Evolutionary conservation across 208 protist species (phyloP).

Genomic region (Leishmania martiniquensis): DNA sequence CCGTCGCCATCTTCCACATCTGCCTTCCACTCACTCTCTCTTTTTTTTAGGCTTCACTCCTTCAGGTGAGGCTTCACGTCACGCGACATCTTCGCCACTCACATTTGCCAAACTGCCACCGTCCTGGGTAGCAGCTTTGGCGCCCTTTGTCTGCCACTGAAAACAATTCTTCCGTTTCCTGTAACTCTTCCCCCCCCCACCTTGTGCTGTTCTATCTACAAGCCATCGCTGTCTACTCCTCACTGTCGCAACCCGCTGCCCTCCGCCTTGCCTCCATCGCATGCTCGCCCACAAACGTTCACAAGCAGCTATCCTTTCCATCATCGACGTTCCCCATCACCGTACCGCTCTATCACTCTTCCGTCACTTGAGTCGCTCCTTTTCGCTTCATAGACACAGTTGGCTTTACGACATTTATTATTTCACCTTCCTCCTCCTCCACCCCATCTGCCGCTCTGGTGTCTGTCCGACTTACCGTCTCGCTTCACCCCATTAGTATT

Average conservation of each 20-base stretch:
- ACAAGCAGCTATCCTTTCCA: background rate
- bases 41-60: background rate
- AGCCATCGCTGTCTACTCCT: background rate
- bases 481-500: background rate
- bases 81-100: background rate
- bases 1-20: background rate
- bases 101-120: background rate
- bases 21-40: background rate
- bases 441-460: background rate
- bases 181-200: too few relatives aligned
- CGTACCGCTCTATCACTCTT: background rate
- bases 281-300: background rate
- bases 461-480: constrained; percentile 8
- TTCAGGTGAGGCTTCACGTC: background rate
- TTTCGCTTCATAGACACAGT: constrained; percentile 13
- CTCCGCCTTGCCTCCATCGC: background rate
- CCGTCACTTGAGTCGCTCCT: background rate
- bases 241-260: background rate
- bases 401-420: background rate
- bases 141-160: background rate
- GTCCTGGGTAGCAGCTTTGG: background rate
- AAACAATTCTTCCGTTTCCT: background rate
- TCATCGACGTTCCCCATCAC: background rate
- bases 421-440: constrained; percentile 6
- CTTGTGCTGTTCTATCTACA: background rate